Base-by-base conservation (phyloP, 1,139 yeast genomes). In the Protomyces inouyei region DNA sequence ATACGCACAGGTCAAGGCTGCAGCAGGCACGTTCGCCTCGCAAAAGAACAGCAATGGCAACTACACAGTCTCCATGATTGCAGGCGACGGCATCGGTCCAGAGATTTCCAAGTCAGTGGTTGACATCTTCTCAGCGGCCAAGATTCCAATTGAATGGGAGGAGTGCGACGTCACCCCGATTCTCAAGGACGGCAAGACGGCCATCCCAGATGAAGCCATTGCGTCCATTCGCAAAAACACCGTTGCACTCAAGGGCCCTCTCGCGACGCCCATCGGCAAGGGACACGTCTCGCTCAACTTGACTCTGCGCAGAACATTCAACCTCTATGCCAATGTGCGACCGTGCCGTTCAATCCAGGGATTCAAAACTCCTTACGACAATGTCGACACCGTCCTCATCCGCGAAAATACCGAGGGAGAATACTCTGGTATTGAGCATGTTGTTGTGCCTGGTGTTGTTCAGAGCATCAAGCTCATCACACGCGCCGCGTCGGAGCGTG, bases 351-450 rank as follows among this genome's bases (percentile, higher is more conserved):
- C 96, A 66, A 85, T 93, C 72, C 88, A 83, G 70, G 98, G 98
- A 72, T 93, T 84, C 85, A 84, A 92, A 78, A 93, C 98, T 69
- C 95, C 97, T 59, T 93, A 92, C 81, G 87, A 89, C 73, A 83
- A 89, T 76, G 97, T 93, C 70, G 95, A 93, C 80, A 87, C 97
- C 69, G 97, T 93, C 61, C 83, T 93, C 75, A 91, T 93, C 78
- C 90, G 98, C 83, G 98, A 93, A 81, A 93, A 93, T 85, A 93
- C 98, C 72, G 98, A 93, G 80, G 98, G 98, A 80, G 98, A 93
- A 80, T 93, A 93, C 82, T 91, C 97, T 53, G 98, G 98, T 79
- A 92, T 93, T 72, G 98, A 93, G 82, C 98, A 93, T 82, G 88
- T 92, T 70, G 92, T 93, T 70, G 95, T 91, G 66, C 98, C 98